Evolutionary conservation across 768 basidiomycete species (phyloP).

Genomic region (Suillus decipiens): DNA sequence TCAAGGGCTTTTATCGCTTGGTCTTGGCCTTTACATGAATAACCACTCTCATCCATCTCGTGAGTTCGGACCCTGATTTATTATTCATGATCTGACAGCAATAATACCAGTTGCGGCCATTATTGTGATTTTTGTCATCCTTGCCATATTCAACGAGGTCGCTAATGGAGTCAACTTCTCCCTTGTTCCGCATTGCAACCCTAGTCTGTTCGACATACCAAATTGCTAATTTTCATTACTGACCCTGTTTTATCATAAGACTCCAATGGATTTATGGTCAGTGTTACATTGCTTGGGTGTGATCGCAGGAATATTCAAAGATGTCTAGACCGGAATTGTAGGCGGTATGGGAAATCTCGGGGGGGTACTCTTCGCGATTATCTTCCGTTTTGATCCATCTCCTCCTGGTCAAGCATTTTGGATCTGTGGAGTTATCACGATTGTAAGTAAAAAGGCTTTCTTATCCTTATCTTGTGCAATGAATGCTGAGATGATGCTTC

Average conservation of each 20-base stretch:
- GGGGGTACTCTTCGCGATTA: slow-evolving; percentile 48
- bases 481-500: neutral
- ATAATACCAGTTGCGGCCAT: slow-evolving; percentile 29
- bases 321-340: slow-evolving; percentile 37
- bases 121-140: slow-evolving; percentile 41
- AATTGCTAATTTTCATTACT: slow-evolving; percentile 1
- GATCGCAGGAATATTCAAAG: neutral
- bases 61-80: slow-evolving; percentile 13
- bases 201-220: slow-evolving; percentile 31
- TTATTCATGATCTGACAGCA: neutral
- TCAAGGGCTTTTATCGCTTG: slow-evolving; percentile 47
- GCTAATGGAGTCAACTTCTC: slow-evolving; percentile 54
- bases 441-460: slow-evolving; percentile 24
- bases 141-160: slow-evolving; percentile 41
- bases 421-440: slow-evolving; percentile 45
- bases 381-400: slow-evolving; percentile 47
- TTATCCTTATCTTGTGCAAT: neutral
- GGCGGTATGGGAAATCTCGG: slow-evolving; percentile 43
- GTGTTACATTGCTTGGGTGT: neutral
- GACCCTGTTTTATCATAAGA: slow-evolving; percentile 9
- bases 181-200: slow-evolving; percentile 52
- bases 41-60: slow-evolving; percentile 21
- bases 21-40: slow-evolving; percentile 47
- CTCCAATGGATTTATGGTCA: slow-evolving; percentile 39
- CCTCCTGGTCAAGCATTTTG: slow-evolving; percentile 46